Base-by-base conservation (phyloP, 2,329 filamentous ascomycete genomes). In the Cylindrodendrum hubeiense region DNA sequence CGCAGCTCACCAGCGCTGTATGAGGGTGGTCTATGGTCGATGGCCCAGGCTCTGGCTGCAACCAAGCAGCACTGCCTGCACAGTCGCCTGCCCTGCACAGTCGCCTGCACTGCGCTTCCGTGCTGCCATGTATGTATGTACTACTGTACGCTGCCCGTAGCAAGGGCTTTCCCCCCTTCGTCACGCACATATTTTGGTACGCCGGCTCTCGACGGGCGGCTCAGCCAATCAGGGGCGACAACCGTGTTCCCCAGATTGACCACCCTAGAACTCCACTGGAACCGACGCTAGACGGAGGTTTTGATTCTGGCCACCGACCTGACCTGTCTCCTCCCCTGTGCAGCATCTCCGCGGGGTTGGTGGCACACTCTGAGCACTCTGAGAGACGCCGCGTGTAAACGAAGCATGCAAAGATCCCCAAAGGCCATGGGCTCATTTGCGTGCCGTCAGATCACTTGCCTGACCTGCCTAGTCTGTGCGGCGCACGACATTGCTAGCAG, bases 1-100 rank as follows among this genome's bases (percentile, higher is more conserved):
- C 66, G 68, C 68, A 70, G 63, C 30, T 46, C 56, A 43, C 67
- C 61, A 57, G 21, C 59, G 46, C 58, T 67, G 46, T 44, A 39
- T 63, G 58, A 52, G 43, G 39, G 22, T 43, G 60, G 55, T 52
- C 34, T 54, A 30, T 43, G 15, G 47, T 58, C 54, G 51, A 53
- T 26, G 39, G 46, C 44, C 43, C 39, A 8, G 37, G 15, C 37
- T 39, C n/a, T 39, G 17, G 15, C 15, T 39, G 37, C 37, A 39
- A n/a, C 37, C 37, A 39, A 39, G 37, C 15, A n/a, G 37, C 37
- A n/a, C 37, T 9, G 37, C n/a, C n/a, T n/a, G n/a, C n/a, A n/a
- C n/a, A n/a, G n/a, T n/a, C n/a, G n/a, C n/a, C n/a, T n/a, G n/a
- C n/a, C n/a, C n/a, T n/a, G n/a, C n/a, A n/a, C n/a, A n/a, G n/a